Evolutionary conservation across 2,329 filamentous ascomycete species (phyloP).

Genomic region (Didymella exigua): DNA sequence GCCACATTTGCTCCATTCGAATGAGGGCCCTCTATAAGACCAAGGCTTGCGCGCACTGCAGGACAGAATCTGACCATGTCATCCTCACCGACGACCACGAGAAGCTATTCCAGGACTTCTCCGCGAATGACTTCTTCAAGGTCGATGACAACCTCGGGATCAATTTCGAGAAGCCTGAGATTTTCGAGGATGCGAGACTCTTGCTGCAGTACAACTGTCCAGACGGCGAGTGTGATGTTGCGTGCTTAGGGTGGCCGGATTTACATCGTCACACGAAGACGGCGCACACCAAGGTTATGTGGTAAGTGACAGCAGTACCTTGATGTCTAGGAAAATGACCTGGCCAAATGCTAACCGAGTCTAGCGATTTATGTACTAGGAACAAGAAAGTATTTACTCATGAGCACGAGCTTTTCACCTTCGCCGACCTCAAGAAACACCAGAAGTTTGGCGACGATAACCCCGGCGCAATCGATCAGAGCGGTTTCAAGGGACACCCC

Average conservation of each 20-base stretch:
- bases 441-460: constrained; percentile 90
- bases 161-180: constrained; percentile 84
- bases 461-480: constrained; percentile 88
- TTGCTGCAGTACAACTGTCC: constrained; percentile 95
- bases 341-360: constrained; percentile 3
- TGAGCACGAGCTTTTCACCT: constrained; percentile 90
- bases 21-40: constrained; percentile 95
- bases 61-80: constrained; percentile 79
- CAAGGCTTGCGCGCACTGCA: constrained; percentile 94
- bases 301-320: constrained; percentile 51
- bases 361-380: constrained; percentile 80
- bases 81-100: constrained; percentile 86
- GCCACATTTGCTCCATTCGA: constrained; percentile 91
- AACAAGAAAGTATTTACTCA: constrained; percentile 99
- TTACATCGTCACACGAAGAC: constrained; percentile 80
- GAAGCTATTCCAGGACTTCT: constrained; percentile 87
- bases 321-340: constrained; percentile 5
- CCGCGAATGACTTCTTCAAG: constrained; percentile 72
- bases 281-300: constrained; percentile 86
- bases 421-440: constrained; percentile 80
- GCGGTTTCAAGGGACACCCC: constrained; percentile 93
- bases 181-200: constrained; percentile 87
- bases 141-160: constrained; percentile 88
- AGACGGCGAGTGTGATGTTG: constrained; percentile 80
- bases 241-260: constrained; percentile 80